phyloP scores from a whole-genome alignment of 2,329 filamentous ascomycete genomes.

The Stemphylium lycopersici region DNA sequence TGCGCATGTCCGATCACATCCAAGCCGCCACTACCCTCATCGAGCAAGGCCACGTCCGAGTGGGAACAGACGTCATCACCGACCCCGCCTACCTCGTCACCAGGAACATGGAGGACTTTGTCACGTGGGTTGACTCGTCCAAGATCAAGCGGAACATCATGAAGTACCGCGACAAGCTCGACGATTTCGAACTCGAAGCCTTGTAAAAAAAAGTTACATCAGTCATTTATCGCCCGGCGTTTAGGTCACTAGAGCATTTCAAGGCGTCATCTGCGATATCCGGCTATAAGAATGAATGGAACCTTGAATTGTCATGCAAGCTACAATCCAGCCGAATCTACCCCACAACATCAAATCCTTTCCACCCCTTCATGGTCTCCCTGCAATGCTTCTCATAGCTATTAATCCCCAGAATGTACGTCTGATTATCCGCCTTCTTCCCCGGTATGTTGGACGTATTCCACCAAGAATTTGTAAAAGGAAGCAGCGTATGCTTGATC shows the following conservation, averaged over 20 bases:
- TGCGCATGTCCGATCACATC: slow-evolving; percentile 91
- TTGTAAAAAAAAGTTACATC: slow-evolving; percentile 20
- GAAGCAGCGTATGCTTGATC: slow-evolving; percentile 42
- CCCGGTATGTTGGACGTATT: slow-evolving; percentile 50
- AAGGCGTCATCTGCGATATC: slow-evolving; percentile 26
- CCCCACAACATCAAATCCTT: slow-evolving; percentile 31
- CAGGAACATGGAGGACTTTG: slow-evolving; percentile 89
- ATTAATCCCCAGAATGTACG: slow-evolving; percentile 45
- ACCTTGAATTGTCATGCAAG: too few species aligned
- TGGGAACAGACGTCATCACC: slow-evolving; percentile 87
- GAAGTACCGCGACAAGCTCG: slow-evolving; percentile 91
- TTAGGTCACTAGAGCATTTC: slow-evolving; percentile 23
- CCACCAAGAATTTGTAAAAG: slow-evolving; percentile 51
- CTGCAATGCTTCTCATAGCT: slow-evolving; percentile 27
- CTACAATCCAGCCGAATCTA: not conserved
- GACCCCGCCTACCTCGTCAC: slow-evolving; percentile 91
- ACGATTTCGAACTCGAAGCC: slow-evolving; percentile 82
- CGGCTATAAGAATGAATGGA: not conserved
- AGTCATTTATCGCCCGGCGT: slow-evolving; percentile 29
- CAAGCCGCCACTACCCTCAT: slow-evolving; percentile 81
- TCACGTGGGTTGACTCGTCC: slow-evolving; percentile 93
- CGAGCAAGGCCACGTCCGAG: slow-evolving; percentile 91
- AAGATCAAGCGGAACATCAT: slow-evolving; percentile 98
- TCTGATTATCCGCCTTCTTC: slow-evolving; percentile 50
- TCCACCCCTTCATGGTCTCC: slow-evolving; percentile 27